Evolutionary conservation across 495 filamentous ascomycete genomes (phyloP).

Genomic region (Amniculicola lignicola): DNA sequence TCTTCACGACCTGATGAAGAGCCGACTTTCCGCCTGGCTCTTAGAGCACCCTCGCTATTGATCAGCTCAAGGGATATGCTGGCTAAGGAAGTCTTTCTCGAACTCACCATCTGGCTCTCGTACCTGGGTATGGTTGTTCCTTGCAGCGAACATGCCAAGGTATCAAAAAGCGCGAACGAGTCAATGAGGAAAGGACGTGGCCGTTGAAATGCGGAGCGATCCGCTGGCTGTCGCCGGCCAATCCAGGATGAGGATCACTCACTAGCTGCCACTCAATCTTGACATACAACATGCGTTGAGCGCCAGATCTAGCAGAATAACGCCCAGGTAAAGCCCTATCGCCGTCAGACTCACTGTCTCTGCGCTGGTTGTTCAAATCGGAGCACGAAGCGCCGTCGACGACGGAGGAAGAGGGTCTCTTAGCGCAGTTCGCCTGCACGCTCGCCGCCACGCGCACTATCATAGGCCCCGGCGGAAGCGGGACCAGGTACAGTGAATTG

Average conservation of each 20-base stretch:
- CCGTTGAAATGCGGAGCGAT: conserved; percentile 37
- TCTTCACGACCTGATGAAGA: conserved; percentile 3
- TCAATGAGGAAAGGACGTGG: conserved; percentile 31
- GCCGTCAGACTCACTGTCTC: conserved; percentile 22
- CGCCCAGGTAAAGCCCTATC: conserved; percentile 4
- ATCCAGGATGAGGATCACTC: conserved; percentile 19
- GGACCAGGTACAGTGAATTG: conserved; percentile 25
- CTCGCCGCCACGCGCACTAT: conserved; percentile 20
- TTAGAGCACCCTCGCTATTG: conserved; percentile 7
- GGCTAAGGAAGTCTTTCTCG: conserved; percentile 17
- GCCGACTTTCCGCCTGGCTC: conserved; percentile 2
- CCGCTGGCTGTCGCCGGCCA: conserved; percentile 27
- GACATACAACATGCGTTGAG: conserved; percentile 1
- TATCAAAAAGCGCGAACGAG: conserved; percentile 9
- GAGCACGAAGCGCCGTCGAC: conserved; percentile 24
- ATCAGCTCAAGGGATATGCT: conserved; percentile 30
- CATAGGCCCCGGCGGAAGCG: conserved; percentile 9
- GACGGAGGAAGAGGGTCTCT: conserved; percentile 8
- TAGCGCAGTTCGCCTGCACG: conserved; percentile 28
- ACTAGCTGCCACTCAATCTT: conserved; percentile 6
- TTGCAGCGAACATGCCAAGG: conserved; percentile 32
- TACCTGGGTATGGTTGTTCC: conserved; percentile 32
- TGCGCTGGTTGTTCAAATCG: conserved; percentile 22
- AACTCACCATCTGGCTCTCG: no score
- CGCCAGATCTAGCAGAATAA: neutral